A percentile compares a stretch with the other conserved stretches of the same genome.
Conservation (phyloP, 1,284 basidiomycete genomes). For the Blastosporella zonata region DNA sequence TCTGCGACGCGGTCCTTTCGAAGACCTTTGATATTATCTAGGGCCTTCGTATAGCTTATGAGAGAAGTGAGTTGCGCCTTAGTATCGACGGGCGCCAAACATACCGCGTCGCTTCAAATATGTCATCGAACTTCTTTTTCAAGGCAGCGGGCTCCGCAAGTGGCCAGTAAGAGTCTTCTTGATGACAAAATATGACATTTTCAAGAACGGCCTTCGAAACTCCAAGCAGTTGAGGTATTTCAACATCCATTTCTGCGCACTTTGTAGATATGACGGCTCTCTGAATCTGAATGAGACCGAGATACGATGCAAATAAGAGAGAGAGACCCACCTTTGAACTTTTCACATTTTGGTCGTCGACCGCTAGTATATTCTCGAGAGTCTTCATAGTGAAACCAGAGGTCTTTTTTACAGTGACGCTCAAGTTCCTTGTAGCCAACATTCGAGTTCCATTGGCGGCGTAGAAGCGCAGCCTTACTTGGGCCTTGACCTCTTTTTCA, state of each 20-base stretch:
- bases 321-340: slow-evolving; percentile 72
- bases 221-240: slow-evolving; percentile 91
- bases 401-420: slow-evolving; percentile 91
- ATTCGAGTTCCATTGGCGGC: slow-evolving; percentile 87
- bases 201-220: slow-evolving; percentile 97
- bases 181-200: slow-evolving; percentile 99
- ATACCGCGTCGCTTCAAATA: slow-evolving; percentile 96
- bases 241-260: slow-evolving; percentile 93
- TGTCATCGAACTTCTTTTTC: slow-evolving; percentile 99
- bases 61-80: slow-evolving; percentile 8
- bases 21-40: slow-evolving; percentile 88
- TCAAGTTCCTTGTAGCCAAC: slow-evolving; percentile 91
- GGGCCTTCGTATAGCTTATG: slow-evolving; percentile 89
- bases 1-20: slow-evolving; percentile 90
- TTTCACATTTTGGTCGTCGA: slow-evolving; percentile 66
- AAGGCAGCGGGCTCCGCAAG: slow-evolving; percentile 86
- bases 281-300: slow-evolving; percentile 38
- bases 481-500: slow-evolving; percentile 97
- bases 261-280: slow-evolving; percentile 90
- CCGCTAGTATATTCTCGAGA: slow-evolving; percentile 85
- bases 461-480: slow-evolving; percentile 92
- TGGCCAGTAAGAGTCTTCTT: slow-evolving; percentile 99
- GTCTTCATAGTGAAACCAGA: slow-evolving; percentile 95
- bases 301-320: neutral
- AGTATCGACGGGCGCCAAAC: slow-evolving; percentile 6